Base-by-base conservation (phyloP, 2,329 filamentous ascomycete genomes). In the Blastomyces silverae region DNA sequence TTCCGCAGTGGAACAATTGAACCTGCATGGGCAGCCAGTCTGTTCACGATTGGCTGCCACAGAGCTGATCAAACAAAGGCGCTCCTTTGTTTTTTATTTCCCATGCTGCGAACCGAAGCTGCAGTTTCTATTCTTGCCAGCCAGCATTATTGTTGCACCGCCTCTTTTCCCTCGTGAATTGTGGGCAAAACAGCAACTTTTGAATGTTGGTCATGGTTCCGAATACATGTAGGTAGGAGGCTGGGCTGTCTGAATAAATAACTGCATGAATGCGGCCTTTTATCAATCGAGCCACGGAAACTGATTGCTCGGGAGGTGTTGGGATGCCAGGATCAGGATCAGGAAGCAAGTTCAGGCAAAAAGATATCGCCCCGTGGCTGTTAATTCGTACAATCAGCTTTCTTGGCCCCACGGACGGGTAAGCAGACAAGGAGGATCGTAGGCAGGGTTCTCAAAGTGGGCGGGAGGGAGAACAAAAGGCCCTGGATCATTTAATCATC, bases 21-120 rank as follows among this genome's bases (percentile, higher is more conserved):
- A 56, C 31, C 34, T 42, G n/a, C n/a, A 22, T 58, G 34, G 34
- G 34, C 37, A 11, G 1, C 37, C 31, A 39, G 37, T 11, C 20
- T n/a, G n/a, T 34, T 7, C 31, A 28, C n/a, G 11, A 42, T 58
- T 58, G 55, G 22, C n/a, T 1, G 58, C 31, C 44, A 5, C 3
- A 34, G 13, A 31, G 57, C 4, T 60, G 39, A 46, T 60, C 57
- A 48, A 60, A 34, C 57, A 60, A 60, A 46, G 28, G 13, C 20
- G 10, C 15, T 59, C 39, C 20, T n/a, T 25, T 46, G 5, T 59
- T 25, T 13, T 34, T 58, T 42, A 42, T 42, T n/a, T 39, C 15
- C 6, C 15, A 37, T 7, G n/a, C 20, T 22, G 10, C 25, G 10
- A 28, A 28, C 17, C n/a, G 42, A 13, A 34, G 52, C 15, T 56